These are phyloP conservation scores for Solanum stenotomum DNA, from an alignment of 257 asterid genomes.

Conservation along the genomic window DNA sequence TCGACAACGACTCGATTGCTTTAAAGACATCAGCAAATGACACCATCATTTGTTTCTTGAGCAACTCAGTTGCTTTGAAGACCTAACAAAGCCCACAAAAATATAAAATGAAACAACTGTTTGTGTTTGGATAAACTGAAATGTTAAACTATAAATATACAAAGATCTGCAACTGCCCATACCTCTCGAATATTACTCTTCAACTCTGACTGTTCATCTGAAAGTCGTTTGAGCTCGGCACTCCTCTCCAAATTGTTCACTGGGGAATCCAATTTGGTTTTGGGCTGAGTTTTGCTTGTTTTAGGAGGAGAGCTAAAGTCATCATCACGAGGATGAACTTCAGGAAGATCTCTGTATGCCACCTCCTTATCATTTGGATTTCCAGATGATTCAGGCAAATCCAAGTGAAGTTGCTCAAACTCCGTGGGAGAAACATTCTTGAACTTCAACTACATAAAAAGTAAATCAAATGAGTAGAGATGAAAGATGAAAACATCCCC, in stretches of 20 bases:
- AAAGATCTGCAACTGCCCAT: background rate
- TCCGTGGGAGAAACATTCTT: conserved; percentile 1
- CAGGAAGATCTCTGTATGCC: background rate
- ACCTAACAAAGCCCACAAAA: background rate
- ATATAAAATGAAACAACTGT: background rate
- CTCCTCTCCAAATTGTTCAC: background rate
- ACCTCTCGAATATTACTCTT: background rate
- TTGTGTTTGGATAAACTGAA: background rate
- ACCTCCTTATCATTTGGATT: background rate
- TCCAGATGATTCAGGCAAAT: conserved; percentile 1
- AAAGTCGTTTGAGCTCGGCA: background rate
- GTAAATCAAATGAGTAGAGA: background rate
- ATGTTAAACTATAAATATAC: background rate
- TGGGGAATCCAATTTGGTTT: background rate
- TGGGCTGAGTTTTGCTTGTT: background rate
- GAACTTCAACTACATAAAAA: background rate
- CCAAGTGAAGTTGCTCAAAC: background rate
- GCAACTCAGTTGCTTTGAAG: background rate
- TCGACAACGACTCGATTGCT: background rate
- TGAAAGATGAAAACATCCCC: background rate
- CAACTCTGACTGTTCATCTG: background rate
- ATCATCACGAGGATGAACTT: background rate
- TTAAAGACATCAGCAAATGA: background rate
- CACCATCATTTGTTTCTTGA: background rate
- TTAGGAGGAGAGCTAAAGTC: background rate